A percentile compares a stretch with the other conserved stretches of the same genome.
These are phyloP conservation scores for Aspergillus thermomutatus DNA, from an alignment of 2,329 filamentous ascomycete genomes.

Conservation along the genomic window DNA sequence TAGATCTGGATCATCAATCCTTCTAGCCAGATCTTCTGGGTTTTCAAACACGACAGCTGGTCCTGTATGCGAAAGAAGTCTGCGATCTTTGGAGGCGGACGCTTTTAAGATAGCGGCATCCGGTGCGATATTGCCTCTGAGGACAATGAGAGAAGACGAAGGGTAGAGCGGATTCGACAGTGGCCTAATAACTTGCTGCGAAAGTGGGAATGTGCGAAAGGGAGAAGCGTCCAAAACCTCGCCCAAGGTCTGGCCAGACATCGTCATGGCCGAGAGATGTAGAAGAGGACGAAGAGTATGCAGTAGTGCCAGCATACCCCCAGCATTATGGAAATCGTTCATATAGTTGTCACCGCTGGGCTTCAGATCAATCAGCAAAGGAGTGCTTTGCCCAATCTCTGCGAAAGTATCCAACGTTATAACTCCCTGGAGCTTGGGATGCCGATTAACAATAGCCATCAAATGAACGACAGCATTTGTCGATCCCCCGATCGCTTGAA, in stretches of 20 bases:
- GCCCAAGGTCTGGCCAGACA: constrained; percentile 48
- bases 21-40: constrained; percentile 43
- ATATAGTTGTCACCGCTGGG: constrained; percentile 54
- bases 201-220: constrained; percentile 42
- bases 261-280: constrained; percentile 45
- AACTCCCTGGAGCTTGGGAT: constrained; percentile 44
- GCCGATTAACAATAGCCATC: constrained; percentile 53
- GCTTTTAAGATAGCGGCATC: constrained; percentile 51
- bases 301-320: constrained; percentile 49
- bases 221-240: constrained; percentile 43
- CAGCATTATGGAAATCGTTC: constrained; percentile 54
- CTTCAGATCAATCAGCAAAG: constrained; percentile 51
- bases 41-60: constrained; percentile 49
- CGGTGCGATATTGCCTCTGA: constrained; percentile 49
- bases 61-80: constrained; percentile 44
- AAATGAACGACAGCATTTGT: constrained; percentile 56
- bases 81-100: constrained; percentile 48
- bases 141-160: constrained; percentile 44
- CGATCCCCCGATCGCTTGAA: constrained; percentile 55
- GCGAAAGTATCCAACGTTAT: constrained; percentile 48
- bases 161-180: constrained; percentile 46
- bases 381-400: constrained; percentile 46
- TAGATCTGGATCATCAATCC: constrained; percentile 47
- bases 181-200: constrained; percentile 43
- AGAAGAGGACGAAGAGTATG: constrained; percentile 47